Base-by-base conservation (phyloP, 1,284 basidiomycete genomes). In the Apiotrichum sp. region DNA sequence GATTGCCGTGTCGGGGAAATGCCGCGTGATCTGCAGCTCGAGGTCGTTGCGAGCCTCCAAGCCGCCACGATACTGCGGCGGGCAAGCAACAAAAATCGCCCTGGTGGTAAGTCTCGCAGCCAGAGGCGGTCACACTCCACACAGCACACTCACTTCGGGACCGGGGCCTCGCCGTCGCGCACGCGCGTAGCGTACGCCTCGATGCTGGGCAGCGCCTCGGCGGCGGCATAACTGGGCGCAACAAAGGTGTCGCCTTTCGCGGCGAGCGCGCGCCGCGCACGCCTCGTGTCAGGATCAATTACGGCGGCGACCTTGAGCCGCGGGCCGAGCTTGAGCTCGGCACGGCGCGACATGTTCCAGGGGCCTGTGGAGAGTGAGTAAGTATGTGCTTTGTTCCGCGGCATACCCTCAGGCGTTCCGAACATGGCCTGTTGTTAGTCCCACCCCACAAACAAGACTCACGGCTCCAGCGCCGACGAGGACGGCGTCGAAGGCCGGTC, bases 251-350 rank as follows among this genome's bases (percentile, higher is more conserved):
- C 86, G 68, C 88, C 84, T 82, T 98, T 98, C 78, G 86, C 84
- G 66, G 84, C 81, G 55, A 98, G 83, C 31, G 87, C 88, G 14
- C 83, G 78, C 16, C 84, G 80, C 22, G 91, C 90, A 4, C 89
- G 87, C 47, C 88, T 85, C 52, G 84, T 81, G 14, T 85, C 85
- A 36, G 93, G 91, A 74, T 98, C 93, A 68, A 98, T 87, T 56
- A 98, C 80, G 13, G 90, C 93, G 55, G 90, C 84, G 46, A 98
- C 90, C 74, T 91, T 93, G 72, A 98, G 86, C 64, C 93, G 88
- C 16, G 84, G 86, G 40, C 93, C 93, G 56, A 98, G 87, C 80
- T 95, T 93, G 8, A 53, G 35, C 58, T 73, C 69, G 8, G 65
- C 57, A 46, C 70, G 62, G 35, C 59, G 56, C 33, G 70, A 53